A percentile compares a stretch with the other conserved stretches of the same genome.
phyloP scores from a whole-genome alignment of 1,139 yeast species.

The Hanseniaspora gamundiae region DNA sequence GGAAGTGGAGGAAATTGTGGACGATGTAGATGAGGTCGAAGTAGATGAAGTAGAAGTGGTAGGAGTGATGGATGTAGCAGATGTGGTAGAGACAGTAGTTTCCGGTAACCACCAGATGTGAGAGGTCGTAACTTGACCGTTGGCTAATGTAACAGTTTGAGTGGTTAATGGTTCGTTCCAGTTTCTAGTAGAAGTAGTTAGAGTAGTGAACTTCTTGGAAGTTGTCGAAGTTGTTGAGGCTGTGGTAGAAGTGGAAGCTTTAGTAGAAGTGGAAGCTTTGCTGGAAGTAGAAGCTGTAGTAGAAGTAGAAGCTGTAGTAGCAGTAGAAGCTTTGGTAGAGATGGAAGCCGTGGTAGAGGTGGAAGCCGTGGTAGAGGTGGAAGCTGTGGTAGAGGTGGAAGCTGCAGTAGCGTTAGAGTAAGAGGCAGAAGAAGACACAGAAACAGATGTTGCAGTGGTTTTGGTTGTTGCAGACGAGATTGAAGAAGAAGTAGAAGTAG shows the following conservation, averaged over 20 bases:
- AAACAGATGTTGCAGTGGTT: conserved; percentile 8
- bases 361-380: conserved; percentile 7
- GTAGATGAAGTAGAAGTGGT: conserved; percentile 3
- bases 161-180: conserved; percentile 1
- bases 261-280: conserved; percentile 5
- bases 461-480: conserved; percentile 11
- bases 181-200: conserved; percentile 3
- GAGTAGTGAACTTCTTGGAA: not conserved
- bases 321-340: too few species aligned
- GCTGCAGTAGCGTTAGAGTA: conserved; percentile 11
- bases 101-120: conserved; percentile 9
- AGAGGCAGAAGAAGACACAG: conserved; percentile 8
- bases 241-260: conserved; percentile 6
- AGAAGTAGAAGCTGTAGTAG: not conserved
- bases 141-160: conserved; percentile 4
- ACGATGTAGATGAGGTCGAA: conserved; percentile 3
- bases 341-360: conserved; percentile 3
- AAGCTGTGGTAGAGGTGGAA: conserved; percentile 10
- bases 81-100: conserved; percentile 3
- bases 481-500: conserved; percentile 17
- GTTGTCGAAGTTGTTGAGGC: conserved; percentile 3
- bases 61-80: conserved; percentile 1
- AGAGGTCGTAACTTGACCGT: conserved; percentile 6
- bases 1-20: conserved; percentile 8
- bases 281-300: conserved; percentile 3